Evolutionary conservation across 2,329 filamentous ascomycete genomes (phyloP).

Genomic region (Epichloe uncinata): DNA sequence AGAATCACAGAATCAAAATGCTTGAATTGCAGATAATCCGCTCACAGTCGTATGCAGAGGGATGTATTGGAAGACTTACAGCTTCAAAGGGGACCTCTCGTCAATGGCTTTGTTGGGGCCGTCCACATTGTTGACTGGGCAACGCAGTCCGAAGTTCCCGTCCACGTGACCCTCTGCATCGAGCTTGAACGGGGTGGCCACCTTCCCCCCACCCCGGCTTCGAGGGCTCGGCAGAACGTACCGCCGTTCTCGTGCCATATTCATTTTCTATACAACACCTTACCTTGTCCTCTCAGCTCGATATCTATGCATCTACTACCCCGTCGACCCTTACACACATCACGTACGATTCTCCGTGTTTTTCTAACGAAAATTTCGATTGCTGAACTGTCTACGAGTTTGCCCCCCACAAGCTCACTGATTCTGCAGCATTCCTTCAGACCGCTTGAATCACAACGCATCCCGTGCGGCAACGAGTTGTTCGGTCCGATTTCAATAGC

Average conservation of each 20-base stretch:
- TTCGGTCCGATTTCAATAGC: background rate
- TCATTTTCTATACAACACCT: constrained; percentile 18
- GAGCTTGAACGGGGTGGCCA: background rate
- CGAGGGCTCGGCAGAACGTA: constrained; percentile 17
- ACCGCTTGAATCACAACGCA: background rate
- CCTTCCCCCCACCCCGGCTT: constrained; percentile 1
- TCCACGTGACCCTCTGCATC: constrained; percentile 15
- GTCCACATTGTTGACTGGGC: constrained; percentile 8
- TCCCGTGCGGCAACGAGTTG: background rate
- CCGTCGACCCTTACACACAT: constrained; percentile 2
- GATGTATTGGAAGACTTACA: background rate
- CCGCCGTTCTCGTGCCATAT: constrained; percentile 14
- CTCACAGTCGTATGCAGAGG: background rate
- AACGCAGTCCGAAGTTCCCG: background rate
- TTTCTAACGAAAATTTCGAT: constrained; percentile 4
- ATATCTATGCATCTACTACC: constrained; percentile 13
- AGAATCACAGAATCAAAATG: background rate
- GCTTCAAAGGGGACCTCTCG: background rate
- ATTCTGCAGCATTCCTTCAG: constrained; percentile 12
- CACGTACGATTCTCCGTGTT: background rate
- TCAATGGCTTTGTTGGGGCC: constrained; percentile 1
- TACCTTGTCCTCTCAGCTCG: constrained; percentile 18
- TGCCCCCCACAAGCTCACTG: constrained; percentile 10
- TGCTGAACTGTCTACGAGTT: constrained; percentile 12
- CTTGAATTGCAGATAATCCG: background rate